These are phyloP conservation scores for Kluyveromyces sp. DNA, from an alignment of 1,139 yeast genomes.

Conservation along the genomic window DNA sequence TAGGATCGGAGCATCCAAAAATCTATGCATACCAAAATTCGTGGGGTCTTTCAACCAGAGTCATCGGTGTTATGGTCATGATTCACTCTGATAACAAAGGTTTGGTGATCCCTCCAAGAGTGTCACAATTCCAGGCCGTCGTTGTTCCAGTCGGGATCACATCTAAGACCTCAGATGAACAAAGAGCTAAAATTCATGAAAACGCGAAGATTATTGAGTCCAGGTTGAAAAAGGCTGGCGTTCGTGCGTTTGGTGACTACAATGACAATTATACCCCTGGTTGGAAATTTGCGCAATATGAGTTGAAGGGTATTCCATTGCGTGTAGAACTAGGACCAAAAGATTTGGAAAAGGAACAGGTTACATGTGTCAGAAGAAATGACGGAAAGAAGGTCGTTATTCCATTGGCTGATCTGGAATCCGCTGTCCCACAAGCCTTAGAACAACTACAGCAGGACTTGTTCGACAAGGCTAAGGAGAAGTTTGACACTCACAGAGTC, in stretches of 20 bases:
- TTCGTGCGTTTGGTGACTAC: constrained; percentile 79
- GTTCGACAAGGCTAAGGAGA: constrained; percentile 70
- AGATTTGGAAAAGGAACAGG: constrained; percentile 75
- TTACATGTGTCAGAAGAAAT: constrained; percentile 89
- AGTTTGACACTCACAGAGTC: constrained; percentile 77
- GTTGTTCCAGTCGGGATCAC: constrained; percentile 95
- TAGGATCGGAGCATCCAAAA: constrained; percentile 79
- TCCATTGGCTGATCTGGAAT: constrained; percentile 56
- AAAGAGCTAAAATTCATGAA: constrained; percentile 57
- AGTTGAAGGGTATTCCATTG: constrained; percentile 90
- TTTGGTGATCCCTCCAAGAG: constrained; percentile 94
- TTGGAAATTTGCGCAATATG: constrained; percentile 98
- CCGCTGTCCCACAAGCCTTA: constrained; percentile 65
- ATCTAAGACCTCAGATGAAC: constrained; percentile 72
- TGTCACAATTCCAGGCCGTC: constrained; percentile 85
- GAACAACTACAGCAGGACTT: constrained; percentile 74
- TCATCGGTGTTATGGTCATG: constrained; percentile 99
- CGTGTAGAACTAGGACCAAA: constrained; percentile 95
- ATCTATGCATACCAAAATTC: constrained; percentile 92
- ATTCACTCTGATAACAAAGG: constrained; percentile 98
- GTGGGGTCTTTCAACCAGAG: constrained; percentile 98
- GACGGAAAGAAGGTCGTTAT: constrained; percentile 68
- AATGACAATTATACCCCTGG: constrained; percentile 96
- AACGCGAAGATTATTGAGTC: constrained; percentile 65
- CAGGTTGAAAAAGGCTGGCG: constrained; percentile 47